phyloP scores from a whole-genome alignment of 371 early-diverging fungal genomes.

The Actinomortierella ambigua region DNA sequence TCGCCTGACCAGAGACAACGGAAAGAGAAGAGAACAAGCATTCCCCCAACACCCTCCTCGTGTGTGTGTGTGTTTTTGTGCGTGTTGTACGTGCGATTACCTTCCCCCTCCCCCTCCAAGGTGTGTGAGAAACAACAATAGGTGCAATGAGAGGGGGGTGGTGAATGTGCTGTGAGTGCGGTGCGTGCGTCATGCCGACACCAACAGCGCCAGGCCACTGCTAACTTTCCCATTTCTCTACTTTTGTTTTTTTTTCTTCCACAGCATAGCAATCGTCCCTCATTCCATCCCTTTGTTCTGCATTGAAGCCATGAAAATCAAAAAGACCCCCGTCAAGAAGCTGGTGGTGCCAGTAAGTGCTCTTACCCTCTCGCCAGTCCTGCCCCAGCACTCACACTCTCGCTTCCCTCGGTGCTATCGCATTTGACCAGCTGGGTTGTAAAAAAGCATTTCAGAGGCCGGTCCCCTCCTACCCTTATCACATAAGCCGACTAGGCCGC shows the following conservation, averaged over 20 bases:
- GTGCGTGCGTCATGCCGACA: neutral
- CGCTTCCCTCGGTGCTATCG: too few species aligned
- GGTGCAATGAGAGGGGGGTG: too few species aligned
- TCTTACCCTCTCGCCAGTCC: too few species aligned
- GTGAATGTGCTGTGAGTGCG: too few species aligned
- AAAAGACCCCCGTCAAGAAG: conserved; percentile 68
- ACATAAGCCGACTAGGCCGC: too few species aligned
- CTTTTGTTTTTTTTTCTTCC: neutral
- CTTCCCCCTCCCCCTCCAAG: too few species aligned
- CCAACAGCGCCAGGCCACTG: neutral
- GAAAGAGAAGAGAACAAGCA: neutral
- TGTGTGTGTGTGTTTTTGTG: neutral
- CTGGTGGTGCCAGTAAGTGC: conserved; percentile 63
- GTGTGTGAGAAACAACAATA: too few species aligned
- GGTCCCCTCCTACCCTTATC: too few species aligned
- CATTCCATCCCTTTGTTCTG: neutral
- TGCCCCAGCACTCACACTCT: too few species aligned
- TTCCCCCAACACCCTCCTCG: neutral
- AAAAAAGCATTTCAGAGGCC: too few species aligned
- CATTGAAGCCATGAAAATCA: conserved; percentile 63
- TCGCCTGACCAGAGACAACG: neutral
- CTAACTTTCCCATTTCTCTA: neutral
- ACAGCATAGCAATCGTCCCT: neutral
- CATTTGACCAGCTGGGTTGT: too few species aligned
- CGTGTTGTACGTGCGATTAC: too few species aligned